Base-by-base conservation (phyloP, 2,329 filamentous ascomycete genomes). In the Chaetomiaceae sp. region DNA sequence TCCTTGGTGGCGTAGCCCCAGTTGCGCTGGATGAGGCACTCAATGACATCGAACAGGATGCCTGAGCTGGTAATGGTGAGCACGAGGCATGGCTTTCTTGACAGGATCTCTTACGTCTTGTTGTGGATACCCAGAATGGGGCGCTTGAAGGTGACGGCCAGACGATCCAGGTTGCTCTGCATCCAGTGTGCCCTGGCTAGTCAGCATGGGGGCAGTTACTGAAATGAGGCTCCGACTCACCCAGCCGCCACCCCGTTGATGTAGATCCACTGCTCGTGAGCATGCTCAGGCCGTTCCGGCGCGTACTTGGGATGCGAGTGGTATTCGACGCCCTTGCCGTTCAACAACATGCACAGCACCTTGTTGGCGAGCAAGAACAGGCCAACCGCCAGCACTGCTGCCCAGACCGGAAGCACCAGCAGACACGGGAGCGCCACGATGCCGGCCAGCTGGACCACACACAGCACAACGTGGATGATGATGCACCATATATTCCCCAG, bases 1-100 rank as follows among this genome's bases (percentile, higher is more conserved):
- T 91, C 87, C 12, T 71, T 68, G 0, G 88, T 92, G 1, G 85
- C 83, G 64, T 89, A 91, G 53, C 75, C 76, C 61, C 91, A 84
- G 66, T 85, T 85, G 37, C 89, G 81, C 67, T 94, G 88, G 57
- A 92, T 74, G 11, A 94, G 72, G 61, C 88, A 91, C 68, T 94
- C 85, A 23, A 91, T 68, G 1, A 91, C 73, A 61, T 94, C 89
- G 59, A 91, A 89, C 15, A 91, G 66, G 44, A 91, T 79, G 2
- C 89, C 89, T 1, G 74, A 52, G 5, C 64, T 68, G 54, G 2
- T 4, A 14, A 14, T 4, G 19, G 46, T 54, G 6, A 54, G 51
- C 4, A 33, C 12, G 11, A 15, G 25, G 1, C 15, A 19, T 8
- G 8, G 3, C 6, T 15, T 3, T 2, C 7, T 25, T 1, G 9